Percentiles rank a stretch among this genome's conserved stretches.
Conservation (phyloP, 225 moss, liverwort and hornwort genomes). For the Physcomitrellopsis africana region DNA sequence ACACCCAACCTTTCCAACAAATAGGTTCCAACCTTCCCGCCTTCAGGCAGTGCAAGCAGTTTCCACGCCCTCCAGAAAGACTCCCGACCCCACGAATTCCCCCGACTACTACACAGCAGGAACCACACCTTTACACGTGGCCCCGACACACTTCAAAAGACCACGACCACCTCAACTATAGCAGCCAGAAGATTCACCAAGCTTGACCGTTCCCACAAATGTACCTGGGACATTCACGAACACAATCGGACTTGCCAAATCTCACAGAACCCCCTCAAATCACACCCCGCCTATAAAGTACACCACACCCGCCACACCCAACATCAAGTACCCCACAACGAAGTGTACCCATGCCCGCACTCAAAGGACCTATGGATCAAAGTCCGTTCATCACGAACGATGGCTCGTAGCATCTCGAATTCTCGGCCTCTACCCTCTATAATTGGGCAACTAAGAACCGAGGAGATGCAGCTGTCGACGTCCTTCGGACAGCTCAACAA, state of each 20-base stretch:
- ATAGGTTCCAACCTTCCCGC: background rate
- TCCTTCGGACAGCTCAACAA: no score
- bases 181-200: background rate
- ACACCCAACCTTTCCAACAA: background rate
- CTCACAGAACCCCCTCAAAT: constrained; percentile 9
- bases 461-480: no score
- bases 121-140: background rate
- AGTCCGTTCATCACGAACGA: background rate
- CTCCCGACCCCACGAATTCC: background rate
- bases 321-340: background rate
- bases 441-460: no score
- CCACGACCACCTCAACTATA: background rate
- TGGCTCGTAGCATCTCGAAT: background rate
- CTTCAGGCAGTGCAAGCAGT: background rate
- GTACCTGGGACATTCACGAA: no score
- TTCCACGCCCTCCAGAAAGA: no score
- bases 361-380: background rate
- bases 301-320: background rate
- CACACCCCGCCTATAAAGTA: no score
- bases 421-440: no score
- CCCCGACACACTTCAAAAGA: background rate
- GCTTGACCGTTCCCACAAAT: background rate
- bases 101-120: background rate
- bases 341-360: background rate
- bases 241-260: background rate